Evolutionary conservation across 2,329 filamentous ascomycete genomes (phyloP).

Genomic region (Fusarium anguioides): DNA sequence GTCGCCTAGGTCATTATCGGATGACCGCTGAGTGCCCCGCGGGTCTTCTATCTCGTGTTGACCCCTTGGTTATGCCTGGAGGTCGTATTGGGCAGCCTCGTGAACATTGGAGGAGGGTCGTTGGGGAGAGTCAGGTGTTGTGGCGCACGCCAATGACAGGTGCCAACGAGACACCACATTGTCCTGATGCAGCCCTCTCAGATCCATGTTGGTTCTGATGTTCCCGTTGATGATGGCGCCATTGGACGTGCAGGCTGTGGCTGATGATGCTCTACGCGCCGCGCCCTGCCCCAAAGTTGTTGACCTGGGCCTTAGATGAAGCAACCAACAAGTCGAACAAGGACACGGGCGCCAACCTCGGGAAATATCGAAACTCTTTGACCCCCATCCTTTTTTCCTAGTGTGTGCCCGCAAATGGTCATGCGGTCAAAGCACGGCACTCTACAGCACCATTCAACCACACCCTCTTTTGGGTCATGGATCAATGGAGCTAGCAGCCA

Average conservation of each 20-base stretch:
- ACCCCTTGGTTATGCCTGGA: constrained; percentile 30
- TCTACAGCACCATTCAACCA: constrained; percentile 24
- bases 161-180: constrained; percentile 37
- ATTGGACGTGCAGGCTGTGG: constrained; percentile 39
- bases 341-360: constrained; percentile 14
- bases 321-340: constrained; percentile 3
- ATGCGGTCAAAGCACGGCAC: constrained; percentile 41
- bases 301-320: background rate
- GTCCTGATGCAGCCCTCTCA: constrained; percentile 21
- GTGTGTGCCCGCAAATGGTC: constrained; percentile 31
- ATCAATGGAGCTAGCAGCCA: constrained; percentile 30
- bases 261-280: constrained; percentile 20
- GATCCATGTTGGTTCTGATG: constrained; percentile 19
- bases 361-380: constrained; percentile 26
- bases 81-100: constrained; percentile 49
- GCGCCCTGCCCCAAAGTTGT: constrained; percentile 8
- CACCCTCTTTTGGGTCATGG: constrained; percentile 11
- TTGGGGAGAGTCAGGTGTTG: constrained; percentile 53
- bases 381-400: constrained; percentile 21
- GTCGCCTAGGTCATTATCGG: constrained; percentile 30
- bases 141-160: constrained; percentile 52
- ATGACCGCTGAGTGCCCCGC: constrained; percentile 34
- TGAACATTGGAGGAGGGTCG: constrained; percentile 47
- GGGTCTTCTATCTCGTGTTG: constrained; percentile 40
- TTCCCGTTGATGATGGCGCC: constrained; percentile 38